Evolutionary conservation across 495 filamentous ascomycete species (phyloP), one percentile per base, ranked within the genome.

Genomic region (Neurospora intermedia): DNA sequence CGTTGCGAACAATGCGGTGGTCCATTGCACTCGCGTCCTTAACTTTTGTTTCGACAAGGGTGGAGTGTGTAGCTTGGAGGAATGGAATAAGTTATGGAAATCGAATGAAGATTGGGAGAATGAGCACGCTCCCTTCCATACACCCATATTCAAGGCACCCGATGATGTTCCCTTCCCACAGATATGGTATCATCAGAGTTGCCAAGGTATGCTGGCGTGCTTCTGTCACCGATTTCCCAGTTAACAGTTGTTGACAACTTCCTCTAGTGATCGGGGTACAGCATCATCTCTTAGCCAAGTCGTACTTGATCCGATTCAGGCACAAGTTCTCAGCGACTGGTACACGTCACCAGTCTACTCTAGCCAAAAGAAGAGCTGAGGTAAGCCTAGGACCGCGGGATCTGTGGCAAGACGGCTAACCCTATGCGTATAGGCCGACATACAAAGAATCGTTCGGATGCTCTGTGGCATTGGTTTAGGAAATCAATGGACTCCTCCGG

Each of bases 1-100:
- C 0, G 87, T 86, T 86, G 84, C 86, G 4, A 88, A 88, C 76
- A 80, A 85, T 27, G 87, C 86, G 35, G 82, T 89, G 0, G 81
- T 85, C 0, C 84, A 86, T 45, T 85, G 85, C 27, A 85, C 87
- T 4, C 84, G 87, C 39, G 84, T 88, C 0, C 75, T 89, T 8
- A 87, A 87, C 71, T 85, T 82, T 73, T 88, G 85, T 71, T 86
- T 86, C 70, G 84, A 27, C 75, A 80, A 40, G 13, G 20, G 42
- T 73, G 74, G 69, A 74, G 75, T 8, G 70, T 72, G 5, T 18
- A 69, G n/a, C 38, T 69, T 15, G 16, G 7, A 27, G 16, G 75
- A 76, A 31, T 86, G 85, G 85, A 70, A 74, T 0, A 78, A 79
- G 43, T 73, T 86, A 8, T 74, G 80, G 35, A 75, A 75, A 2